Evolutionary conservation across 345 rosid genomes (phyloP), one percentile per base, ranked within the genome.

Genomic region (Lepidium africanum): DNA sequence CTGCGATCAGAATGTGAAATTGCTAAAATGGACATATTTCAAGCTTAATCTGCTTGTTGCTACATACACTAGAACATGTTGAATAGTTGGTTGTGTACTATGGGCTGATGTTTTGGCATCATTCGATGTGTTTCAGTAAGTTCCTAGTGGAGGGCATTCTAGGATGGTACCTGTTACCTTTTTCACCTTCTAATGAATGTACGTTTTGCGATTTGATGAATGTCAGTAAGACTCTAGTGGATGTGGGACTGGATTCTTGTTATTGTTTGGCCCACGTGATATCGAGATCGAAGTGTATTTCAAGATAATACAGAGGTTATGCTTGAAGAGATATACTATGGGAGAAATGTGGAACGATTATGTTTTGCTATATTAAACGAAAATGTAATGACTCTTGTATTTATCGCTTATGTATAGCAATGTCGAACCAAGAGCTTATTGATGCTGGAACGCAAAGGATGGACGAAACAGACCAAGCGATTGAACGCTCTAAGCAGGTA

Each of bases 381-480:
- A 16, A 19, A 52, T 45, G 9, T 43, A n/a, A 60, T 52, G 56
- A 50, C 16, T 6, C 33, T 37, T 10, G 12, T 58, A 50, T 6
- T 59, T 39, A 17, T 59, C 10, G 12, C 40, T 12, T 51, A 4
- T 64, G 30, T 41, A 16, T 69, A 93, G 98, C 84, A 42, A 90
- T 91, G 95, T 82, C 95, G 40, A 89, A 94, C 73, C 97, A 93
- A 75, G 89, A 94, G 70, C 96, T 91, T 60, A 37, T 94, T 2
- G 74, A 78, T 83, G 85, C 88, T 74, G 96, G 99, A 63, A 81
- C 1, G 61, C 78, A 86, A 69, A 82, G 85, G 60, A 91, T 89
- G 95, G 96, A 94, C 76, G 96, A 89, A 80, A 91, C 99, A 15
- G 99, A 94, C 70, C 97, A 91, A 69, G 95, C 76, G 63, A 87